These are phyloP conservation scores for Guadua angustifolia DNA, from an alignment of 176 grass and related monocot genomes.

Conservation along the genomic window DNA sequence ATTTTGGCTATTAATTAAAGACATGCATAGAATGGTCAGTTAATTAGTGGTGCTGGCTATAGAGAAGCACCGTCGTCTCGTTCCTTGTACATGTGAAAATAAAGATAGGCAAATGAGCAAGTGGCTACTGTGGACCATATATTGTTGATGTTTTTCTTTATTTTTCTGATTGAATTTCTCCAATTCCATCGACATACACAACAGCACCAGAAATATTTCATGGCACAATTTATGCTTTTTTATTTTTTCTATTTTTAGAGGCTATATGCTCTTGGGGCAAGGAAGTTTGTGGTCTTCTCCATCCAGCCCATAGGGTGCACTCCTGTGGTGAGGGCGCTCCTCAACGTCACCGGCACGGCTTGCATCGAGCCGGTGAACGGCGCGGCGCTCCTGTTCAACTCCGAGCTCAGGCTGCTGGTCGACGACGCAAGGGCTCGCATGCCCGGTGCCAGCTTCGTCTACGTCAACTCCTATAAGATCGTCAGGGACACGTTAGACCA, in stretches of 20 bases:
- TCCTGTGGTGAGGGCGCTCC: conserved; percentile 50
- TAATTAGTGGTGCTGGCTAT: neutral
- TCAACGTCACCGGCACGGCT: conserved; percentile 17
- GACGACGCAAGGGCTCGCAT: conserved; percentile 6
- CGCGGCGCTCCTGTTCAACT: conserved; percentile 62
- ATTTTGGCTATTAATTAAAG: too few relatives aligned
- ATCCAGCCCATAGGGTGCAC: conserved; percentile 67
- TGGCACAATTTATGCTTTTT: too few relatives aligned
- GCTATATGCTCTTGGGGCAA: conserved; percentile 56
- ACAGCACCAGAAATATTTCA: neutral
- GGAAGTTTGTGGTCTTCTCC: conserved; percentile 70
- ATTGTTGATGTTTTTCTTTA: neutral
- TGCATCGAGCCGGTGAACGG: conserved; percentile 60
- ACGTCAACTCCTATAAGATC: conserved; percentile 60
- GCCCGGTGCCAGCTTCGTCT: conserved; percentile 50
- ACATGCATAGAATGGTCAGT: too few relatives aligned
- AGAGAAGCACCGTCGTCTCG: neutral
- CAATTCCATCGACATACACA: too few relatives aligned
- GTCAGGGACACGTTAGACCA: conserved; percentile 50
- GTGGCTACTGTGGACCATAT: neutral
- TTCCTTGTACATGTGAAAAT: conserved; percentile 16
- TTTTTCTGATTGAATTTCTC: neutral
- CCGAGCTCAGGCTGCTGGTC: conserved; percentile 41
- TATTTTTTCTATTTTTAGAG: conserved; percentile 28
- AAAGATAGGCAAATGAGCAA: neutral